Percentiles rank a stretch among this genome's conserved stretches.
Evolutionary conservation across 371 early-diverging fungal genomes (phyloP).

Genomic region (Mucor racemosus): DNA sequence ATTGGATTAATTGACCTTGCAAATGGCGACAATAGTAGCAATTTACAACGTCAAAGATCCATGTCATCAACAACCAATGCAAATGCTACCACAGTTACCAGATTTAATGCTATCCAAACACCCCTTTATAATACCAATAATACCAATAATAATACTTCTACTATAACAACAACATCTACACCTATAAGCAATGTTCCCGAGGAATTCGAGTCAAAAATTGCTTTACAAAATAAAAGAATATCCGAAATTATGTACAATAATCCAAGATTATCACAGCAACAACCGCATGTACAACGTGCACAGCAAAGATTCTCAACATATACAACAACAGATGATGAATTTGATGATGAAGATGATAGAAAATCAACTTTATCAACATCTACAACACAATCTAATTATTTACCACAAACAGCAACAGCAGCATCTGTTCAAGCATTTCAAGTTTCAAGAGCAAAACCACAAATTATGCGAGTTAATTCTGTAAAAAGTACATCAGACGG

Average conservation of each 20-base stretch:
- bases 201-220: slow-evolving; percentile 15
- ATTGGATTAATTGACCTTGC: neutral
- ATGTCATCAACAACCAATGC: neutral
- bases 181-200: neutral
- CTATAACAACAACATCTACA: neutral
- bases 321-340: slow-evolving; percentile 24
- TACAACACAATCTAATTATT: neutral
- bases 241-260: slow-evolving; percentile 13
- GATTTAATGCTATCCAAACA: neutral
- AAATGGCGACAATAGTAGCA: neutral
- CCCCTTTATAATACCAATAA: neutral
- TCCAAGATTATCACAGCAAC: slow-evolving; percentile 14
- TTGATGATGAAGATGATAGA: neutral
- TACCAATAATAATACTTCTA: neutral
- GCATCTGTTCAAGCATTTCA: slow-evolving; percentile 35
- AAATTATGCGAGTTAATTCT: slow-evolving; percentile 54
- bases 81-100: no score
- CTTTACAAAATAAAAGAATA: slow-evolving; percentile 20
- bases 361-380: neutral
- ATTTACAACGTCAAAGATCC: neutral
- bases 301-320: slow-evolving; percentile 35
- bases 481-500: slow-evolving; percentile 25
- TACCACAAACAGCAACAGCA: slow-evolving; percentile 20
- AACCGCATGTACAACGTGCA: slow-evolving; percentile 10
- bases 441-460: slow-evolving; percentile 48